Evolutionary conservation across 768 basidiomycete species (phyloP).

Genomic region (Kondoa subrosea): DNA sequence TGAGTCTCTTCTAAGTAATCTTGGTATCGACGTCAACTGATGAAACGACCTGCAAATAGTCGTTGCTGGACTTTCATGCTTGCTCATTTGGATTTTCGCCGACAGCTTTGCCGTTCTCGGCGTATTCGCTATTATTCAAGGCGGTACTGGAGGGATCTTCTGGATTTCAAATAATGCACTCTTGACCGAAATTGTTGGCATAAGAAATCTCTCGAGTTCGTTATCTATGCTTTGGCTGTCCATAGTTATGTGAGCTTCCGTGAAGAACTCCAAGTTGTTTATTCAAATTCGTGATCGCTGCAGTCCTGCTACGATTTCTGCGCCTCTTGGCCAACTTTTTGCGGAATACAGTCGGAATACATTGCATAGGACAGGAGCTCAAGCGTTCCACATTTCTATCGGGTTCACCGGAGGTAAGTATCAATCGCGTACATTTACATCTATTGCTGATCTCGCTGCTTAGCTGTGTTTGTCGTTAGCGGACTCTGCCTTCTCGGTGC

Average conservation of each 20-base stretch:
- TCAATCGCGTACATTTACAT: neutral
- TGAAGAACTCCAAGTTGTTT: too few relatives aligned
- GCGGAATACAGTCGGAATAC: neutral
- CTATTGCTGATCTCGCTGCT: neutral
- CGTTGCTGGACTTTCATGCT: conserved; percentile 29
- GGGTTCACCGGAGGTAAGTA: neutral
- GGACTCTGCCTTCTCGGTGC: neutral
- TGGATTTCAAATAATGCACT: conserved; percentile 49
- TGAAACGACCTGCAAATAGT: too few relatives aligned
- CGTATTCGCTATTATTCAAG: conserved; percentile 31
- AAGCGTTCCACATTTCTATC: neutral
- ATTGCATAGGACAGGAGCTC: neutral
- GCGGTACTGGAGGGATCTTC: conserved; percentile 40
- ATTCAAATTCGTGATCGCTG: too few relatives aligned
- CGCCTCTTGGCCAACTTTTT: neutral
- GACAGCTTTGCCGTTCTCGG: conserved; percentile 29
- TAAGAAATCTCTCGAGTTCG: conserved; percentile 26
- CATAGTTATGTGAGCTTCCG: conserved; percentile 25
- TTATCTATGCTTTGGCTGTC: conserved; percentile 28
- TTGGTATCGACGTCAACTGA: too few relatives aligned
- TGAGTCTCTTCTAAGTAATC: too few relatives aligned
- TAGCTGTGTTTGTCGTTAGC: neutral
- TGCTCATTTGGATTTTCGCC: conserved; percentile 32
- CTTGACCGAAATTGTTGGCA: conserved; percentile 73
- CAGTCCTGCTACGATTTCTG: neutral